Evolutionary conservation across 306 rosid species (phyloP), one percentile per base, ranked within the genome.

Genomic region (Pyrus bretschneideri): DNA sequence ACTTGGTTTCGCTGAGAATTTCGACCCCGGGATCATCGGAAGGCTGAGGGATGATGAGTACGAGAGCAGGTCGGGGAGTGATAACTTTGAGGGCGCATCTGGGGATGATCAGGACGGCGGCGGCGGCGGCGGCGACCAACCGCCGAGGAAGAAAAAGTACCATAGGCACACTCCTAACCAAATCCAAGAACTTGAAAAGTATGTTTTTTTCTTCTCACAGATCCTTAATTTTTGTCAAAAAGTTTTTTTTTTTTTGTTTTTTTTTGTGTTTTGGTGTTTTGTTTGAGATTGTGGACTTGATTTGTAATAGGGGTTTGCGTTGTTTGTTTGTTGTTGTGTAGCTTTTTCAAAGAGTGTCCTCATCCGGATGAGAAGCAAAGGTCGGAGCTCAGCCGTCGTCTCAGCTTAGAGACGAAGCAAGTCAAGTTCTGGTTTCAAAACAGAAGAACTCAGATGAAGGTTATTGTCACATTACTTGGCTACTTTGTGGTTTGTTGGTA

Each of bases 341-440:
- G 98, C 33, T 92, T 92, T 86, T 95, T 89, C 68, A 90, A 89
- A 89, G 96, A 90, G 80, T 88, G 88, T 71, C 93, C 95, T 27
- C 97, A 95, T 82, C 98, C 98, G 9, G 97, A 95, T 78, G 98
- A 95, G 69, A 95, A 95, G 87, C 98, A 95, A 80, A 86, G 98
- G 68, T 52, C 75, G 30, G 98, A 92, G 25, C 93, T 95, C 49
- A 87, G 97, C 51, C 83, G 67, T 82, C 88, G 85, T 76, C 96
- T 92, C 76, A 52, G 83, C 77, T 83, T 92, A 90, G 96, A 87
- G 82, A 69, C 74, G 12, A 92, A 92, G 88, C 97, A 95, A 88
- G 92, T 95, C 69, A 95, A 95, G 78, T 95, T 95, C 80, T 95
- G 98, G 98, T 95, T 95, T 81, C 98, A 95, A 78, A 95, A 95